Evolutionary conservation across 768 basidiomycete species (phyloP), one percentile per base, ranked within the genome.

Genomic region (Phanerodontia chrysosporium): DNA sequence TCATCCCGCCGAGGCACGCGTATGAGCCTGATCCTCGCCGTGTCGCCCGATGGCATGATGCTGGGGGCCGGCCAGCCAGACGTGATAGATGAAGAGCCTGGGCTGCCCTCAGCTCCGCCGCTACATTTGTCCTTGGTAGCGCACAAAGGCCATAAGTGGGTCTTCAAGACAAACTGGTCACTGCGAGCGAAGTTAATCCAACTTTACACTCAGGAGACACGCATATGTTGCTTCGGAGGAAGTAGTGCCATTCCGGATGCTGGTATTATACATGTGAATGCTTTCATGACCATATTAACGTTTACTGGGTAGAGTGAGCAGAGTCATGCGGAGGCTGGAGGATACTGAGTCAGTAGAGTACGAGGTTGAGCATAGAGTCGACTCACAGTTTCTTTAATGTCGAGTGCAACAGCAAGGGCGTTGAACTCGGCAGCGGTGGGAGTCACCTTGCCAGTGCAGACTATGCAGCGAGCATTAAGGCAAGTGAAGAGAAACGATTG

Each of bases 371-470:
- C n/a, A 1, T 36, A 8, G 16, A 8, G n/a, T 13, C 0, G 2
- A 63, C 69, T 51, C 48, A 70, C 69, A 9, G 62, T 35, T 12
- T 62, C 49, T 45, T 61, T 70, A 58, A 70, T 70, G 60, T 64
- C 67, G 35, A 70, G 62, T 46, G 57, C 66, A 6, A 36, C 57
- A 29, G 69, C 69, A 52, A 70, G 67, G 21, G 67, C 65, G 59
- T 68, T 61, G 66, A 70, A 70, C 61, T 70, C 69, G n/a, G 44
- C 65, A 13, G 58, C 58, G 39, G 69, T 68, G 13, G 69, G 65
- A 24, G 53, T 58, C 9, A 54, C 28, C 13, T 55, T 58, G 27
- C 69, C 69, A 25, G 69, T 70, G 65, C 67, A 68, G 63, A 70
- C 67, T 70, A 39, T 29, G 21, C 7, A 24, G 32, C 29, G 16